Base-by-base conservation (phyloP, 73 alveolate species). In the Halteria grandinella region DNA sequence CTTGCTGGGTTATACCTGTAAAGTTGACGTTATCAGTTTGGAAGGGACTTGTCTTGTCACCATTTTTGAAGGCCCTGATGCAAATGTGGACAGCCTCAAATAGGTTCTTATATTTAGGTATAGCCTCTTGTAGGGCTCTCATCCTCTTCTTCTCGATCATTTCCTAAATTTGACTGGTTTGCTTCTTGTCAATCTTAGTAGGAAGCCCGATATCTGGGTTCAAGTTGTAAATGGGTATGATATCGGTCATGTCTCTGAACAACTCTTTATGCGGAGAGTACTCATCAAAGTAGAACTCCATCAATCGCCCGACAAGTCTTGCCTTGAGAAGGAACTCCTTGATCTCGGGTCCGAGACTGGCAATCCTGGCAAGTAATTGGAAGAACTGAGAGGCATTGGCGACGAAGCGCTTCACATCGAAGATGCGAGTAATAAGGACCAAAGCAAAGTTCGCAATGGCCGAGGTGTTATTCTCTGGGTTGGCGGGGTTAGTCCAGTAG, bases 181-280 rank as follows among this genome's bases (percentile, higher is more conserved):
- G n/a, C 51, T 48, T 78, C 41, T 53, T 55, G 15, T 83, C 87
- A 6, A 73, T 54, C 32, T 54, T 48, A 12, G 70, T 73, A 4
- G 85, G 86, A 21, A 74, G 43, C n/a, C 92, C 92, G 11, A 83
- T 45, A 23, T 83, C 92, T 10, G 73, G 64, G 1, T 60, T 34
- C 49, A 23, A 48, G 0, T 44, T 49, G 21, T 39, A 51, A 8
- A 18, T 28, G 32, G 63, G 62, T n/a, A 14, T 24, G 20, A 82
- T 43, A 21, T 71, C 87, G 12, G 44, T 11, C 33, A 58, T 3
- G 70, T 72, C 62, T 25, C 79, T 55, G 80, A 75, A 83, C 3
- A 44, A 18, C 52, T 83, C 79, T 0, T 29, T 12, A 28, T 39
- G 40, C 15, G 84, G 85, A 6, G 83, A 60, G 0, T 27, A 27